Evolutionary conservation across 2,329 filamentous ascomycete genomes (phyloP).

Genomic region (Phoma sp.): DNA sequence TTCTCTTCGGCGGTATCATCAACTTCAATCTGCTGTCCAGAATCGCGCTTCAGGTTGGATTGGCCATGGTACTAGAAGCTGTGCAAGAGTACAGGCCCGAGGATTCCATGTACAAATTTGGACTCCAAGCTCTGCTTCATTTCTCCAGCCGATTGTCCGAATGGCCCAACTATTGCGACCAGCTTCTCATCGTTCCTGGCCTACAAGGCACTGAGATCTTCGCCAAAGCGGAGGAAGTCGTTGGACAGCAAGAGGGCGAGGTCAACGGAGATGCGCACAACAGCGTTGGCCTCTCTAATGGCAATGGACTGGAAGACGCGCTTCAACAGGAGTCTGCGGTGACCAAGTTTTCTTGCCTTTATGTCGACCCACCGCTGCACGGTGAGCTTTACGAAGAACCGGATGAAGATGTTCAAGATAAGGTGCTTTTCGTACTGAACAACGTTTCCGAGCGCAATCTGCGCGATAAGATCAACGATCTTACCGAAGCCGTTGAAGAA

Average conservation of each 20-base stretch:
- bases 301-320: conserved; percentile 68
- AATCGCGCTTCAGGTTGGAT: conserved; percentile 88
- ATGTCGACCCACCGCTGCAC: conserved; percentile 72
- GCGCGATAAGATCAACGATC: conserved; percentile 80
- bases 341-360: conserved; percentile 78
- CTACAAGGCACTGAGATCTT: conserved; percentile 85
- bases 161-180: conserved; percentile 93
- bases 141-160: conserved; percentile 82
- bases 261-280: conserved; percentile 55
- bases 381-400: conserved; percentile 79
- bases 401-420: conserved; percentile 83
- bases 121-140: conserved; percentile 91
- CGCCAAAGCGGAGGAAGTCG: conserved; percentile 80
- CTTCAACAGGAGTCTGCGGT: conserved; percentile 64
- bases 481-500: conserved; percentile 77
- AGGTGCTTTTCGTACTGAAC: conserved; percentile 94
- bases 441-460: conserved; percentile 93
- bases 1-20: conserved; percentile 95
- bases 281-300: conserved; percentile 69
- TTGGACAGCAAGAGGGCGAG: conserved; percentile 70
- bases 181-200: conserved; percentile 80
- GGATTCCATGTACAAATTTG: conserved; percentile 97
- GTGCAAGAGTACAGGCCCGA: conserved; percentile 84
- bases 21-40: conserved; percentile 90
- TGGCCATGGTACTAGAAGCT: conserved; percentile 97